These are phyloP conservation scores for Drechslerella dactyloides DNA, from an alignment of 2,329 filamentous ascomycete species.

Conservation along the genomic window DNA sequence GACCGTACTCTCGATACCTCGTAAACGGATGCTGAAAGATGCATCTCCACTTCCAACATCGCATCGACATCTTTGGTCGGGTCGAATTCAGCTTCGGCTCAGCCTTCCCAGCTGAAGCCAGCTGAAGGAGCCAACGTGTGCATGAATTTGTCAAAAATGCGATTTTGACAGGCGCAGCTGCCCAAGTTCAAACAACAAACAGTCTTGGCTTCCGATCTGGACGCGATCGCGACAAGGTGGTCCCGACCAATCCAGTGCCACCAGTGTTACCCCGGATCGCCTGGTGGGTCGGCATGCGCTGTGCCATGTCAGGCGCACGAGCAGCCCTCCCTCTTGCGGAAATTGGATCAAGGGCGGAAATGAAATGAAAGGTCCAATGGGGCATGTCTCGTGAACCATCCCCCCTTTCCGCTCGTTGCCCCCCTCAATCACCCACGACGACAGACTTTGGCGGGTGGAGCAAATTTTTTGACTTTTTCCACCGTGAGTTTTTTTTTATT, in stretches of 20 bases:
- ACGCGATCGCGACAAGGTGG: slow-evolving; percentile 45
- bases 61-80: slow-evolving; percentile 1
- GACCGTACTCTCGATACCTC: too few species aligned
- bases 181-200: slow-evolving; percentile 9
- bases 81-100: slow-evolving; percentile 21
- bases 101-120: slow-evolving; percentile 37
- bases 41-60: background rate
- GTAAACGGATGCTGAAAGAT: background rate
- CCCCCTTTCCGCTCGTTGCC: background rate
- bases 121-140: slow-evolving; percentile 14
- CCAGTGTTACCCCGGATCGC: slow-evolving; percentile 38
- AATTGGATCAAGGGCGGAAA: slow-evolving; percentile 49
- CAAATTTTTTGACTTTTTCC: slow-evolving; percentile 41
- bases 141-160: slow-evolving; percentile 40
- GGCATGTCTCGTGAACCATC: slow-evolving; percentile 33
- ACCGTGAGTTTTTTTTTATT: slow-evolving; percentile 18
- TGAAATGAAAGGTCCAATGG: slow-evolving; percentile 50
- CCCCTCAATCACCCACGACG: slow-evolving; percentile 9
- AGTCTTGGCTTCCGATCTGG: slow-evolving; percentile 30
- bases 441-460: slow-evolving; percentile 25
- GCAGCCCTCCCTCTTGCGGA: slow-evolving; percentile 40
- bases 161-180: slow-evolving; percentile 18
- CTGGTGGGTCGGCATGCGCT: slow-evolving; percentile 37
- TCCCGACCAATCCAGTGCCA: slow-evolving; percentile 37
- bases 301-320: slow-evolving; percentile 47